Base-by-base conservation (phyloP, 345 rosid genomes). In the Bruguiera sexangula region DNA sequence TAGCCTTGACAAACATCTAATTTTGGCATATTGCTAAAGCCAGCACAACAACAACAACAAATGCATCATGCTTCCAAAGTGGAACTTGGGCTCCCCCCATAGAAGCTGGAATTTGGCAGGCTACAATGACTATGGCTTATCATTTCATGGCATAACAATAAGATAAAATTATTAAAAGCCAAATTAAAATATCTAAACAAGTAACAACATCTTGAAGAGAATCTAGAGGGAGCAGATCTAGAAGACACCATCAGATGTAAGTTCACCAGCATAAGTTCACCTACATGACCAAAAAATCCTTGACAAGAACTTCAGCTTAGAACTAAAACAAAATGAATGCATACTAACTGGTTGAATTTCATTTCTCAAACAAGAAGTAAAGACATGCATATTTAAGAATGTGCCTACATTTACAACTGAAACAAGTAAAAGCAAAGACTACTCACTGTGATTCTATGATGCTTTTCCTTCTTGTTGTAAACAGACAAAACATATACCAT, bases 401-500 rank as follows among this genome's bases (percentile, higher is more conserved):
- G 5, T 34, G 59, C 29, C 61, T 48, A 48, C 50, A 51, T 26
- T 21, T 65, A 53, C 50, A 30, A 55, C 26, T 69, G 18, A 27
- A 70, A 21, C 51, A 60, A 37, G 63, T 4, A 57, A 70, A 69
- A 76, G 73, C 51, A 80, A 72, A 69, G 66, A 65, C 58, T 24
- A 73, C 86, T 71, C 73, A 92, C 99, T 84, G 89, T 92, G 78
- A 92, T 83, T 68, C 97, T 85, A 32, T 92, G 91, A 78, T 82
- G 46, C 74, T 96, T 96, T 81, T 92, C 98, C 80, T 92, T 96
- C 85, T 89, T 92, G 97, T 85, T 89, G 80, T 96, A 90, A 13
- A 92, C 84, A 39, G 87, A 96, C 67, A 96, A 81, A 73, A 96
- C 99, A 29, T 96, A 96, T 67, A 96, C 88, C 98, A 89, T 92